phyloP scores from a whole-genome alignment of 2,329 filamentous ascomycete genomes.

The Aspergillus sp. region DNA sequence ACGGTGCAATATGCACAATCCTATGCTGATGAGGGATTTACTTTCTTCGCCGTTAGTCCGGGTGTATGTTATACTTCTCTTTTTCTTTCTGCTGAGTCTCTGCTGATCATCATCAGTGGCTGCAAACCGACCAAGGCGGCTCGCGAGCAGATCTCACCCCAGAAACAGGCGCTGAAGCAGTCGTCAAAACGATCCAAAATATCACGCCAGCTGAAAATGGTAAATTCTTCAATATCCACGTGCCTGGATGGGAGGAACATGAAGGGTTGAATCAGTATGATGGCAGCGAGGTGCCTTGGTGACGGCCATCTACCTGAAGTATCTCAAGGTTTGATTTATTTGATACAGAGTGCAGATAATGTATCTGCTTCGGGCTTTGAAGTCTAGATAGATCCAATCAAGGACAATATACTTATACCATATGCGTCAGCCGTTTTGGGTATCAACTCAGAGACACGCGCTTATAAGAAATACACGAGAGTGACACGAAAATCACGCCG shows the following conservation, averaged over 20 bases:
- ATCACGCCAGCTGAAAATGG: conserved; percentile 38
- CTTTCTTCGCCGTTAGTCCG: conserved; percentile 37
- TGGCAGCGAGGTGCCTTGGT: conserved; percentile 32
- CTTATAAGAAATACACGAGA: too few species aligned
- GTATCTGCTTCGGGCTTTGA: too few species aligned
- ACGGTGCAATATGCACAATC: conserved; percentile 28
- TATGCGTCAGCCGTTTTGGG: too few species aligned
- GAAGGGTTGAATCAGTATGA: conserved; percentile 33
- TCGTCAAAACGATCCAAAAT: conserved; percentile 42
- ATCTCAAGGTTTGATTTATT: neutral
- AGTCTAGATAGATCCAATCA: too few species aligned
- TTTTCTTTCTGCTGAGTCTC: neutral
- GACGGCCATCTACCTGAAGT: neutral
- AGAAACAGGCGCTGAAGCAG: conserved; percentile 33
- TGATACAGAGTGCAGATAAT: too few species aligned
- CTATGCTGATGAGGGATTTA: conserved; percentile 37
- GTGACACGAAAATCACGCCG: too few species aligned
- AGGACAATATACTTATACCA: too few species aligned
- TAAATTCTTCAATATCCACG: conserved; percentile 44
- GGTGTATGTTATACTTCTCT: conserved; percentile 33
- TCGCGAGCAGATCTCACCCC: conserved; percentile 38
- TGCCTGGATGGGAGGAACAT: conserved; percentile 33
- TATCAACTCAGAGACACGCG: too few species aligned
- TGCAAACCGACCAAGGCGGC: conserved; percentile 42
- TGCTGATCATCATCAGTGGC: conserved; percentile 31